phyloP scores from a whole-genome alignment of 495 filamentous ascomycete genomes.

The Astrothelium subdiscretum region DNA sequence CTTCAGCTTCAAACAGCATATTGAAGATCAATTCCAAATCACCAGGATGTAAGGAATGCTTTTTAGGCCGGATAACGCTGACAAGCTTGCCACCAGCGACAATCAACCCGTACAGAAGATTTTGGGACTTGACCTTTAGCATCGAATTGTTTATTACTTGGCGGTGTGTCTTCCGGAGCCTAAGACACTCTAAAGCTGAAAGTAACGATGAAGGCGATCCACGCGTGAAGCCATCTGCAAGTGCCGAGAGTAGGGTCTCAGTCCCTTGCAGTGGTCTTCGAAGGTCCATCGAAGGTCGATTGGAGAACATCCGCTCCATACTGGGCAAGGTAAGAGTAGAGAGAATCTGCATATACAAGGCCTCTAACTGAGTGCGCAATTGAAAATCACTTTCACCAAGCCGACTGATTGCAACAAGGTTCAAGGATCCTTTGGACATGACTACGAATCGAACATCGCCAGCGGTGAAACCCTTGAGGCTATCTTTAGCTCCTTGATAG shows the following conservation, averaged over 20 bases:
- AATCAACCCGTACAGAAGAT: slow-evolving; percentile 83
- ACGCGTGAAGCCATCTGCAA: slow-evolving; percentile 87
- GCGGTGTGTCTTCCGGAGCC: slow-evolving; percentile 75
- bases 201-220: slow-evolving; percentile 83
- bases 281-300: slow-evolving; percentile 83
- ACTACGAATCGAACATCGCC: slow-evolving; percentile 77
- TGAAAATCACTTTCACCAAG: slow-evolving; percentile 84
- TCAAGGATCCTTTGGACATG: slow-evolving; percentile 68
- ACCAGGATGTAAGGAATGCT: slow-evolving; percentile 89
- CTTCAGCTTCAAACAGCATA: slow-evolving; percentile 94
- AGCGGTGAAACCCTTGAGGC: slow-evolving; percentile 69
- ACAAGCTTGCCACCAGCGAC: slow-evolving; percentile 91
- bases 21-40: slow-evolving; percentile 96
- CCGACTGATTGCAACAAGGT: slow-evolving; percentile 84
- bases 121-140: slow-evolving; percentile 59
- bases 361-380: slow-evolving; percentile 78
- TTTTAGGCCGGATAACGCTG: slow-evolving; percentile 84
- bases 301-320: slow-evolving; percentile 78
- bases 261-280: slow-evolving; percentile 89
- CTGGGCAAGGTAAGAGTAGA: slow-evolving; percentile 87
- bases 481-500: slow-evolving; percentile 69
- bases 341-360: slow-evolving; percentile 94
- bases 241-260: slow-evolving; percentile 76
- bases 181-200: slow-evolving; percentile 82
- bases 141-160: slow-evolving; percentile 77